Conservation (phyloP, 1,139 yeast species). For the Blastobotrys proliferans region DNA sequence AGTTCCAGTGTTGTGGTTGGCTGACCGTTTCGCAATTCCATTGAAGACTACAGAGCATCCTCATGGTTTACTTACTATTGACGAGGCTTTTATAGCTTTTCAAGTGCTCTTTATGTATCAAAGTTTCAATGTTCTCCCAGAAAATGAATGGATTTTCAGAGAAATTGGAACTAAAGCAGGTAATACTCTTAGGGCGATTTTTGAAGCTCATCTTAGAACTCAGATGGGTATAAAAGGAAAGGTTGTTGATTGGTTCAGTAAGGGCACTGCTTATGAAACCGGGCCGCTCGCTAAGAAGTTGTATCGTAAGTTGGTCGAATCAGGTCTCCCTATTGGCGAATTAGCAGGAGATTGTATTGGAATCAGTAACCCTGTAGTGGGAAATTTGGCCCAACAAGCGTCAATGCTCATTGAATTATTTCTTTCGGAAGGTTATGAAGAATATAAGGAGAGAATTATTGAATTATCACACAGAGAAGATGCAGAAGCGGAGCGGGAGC, state of each 20-base stretch:
- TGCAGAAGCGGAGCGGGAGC: conserved; percentile 12
- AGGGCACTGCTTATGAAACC: conserved; percentile 11
- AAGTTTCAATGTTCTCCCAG: conserved; percentile 13
- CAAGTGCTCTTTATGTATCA: conserved; percentile 12
- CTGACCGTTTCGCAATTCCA: conserved; percentile 12
- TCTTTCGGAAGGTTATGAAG: conserved; percentile 13
- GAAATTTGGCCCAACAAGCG: conserved; percentile 12
- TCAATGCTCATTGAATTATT: conserved; percentile 13
- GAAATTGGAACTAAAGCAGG: conserved; percentile 12
- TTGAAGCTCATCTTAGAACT: conserved; percentile 13
- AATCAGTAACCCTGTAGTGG: conserved; percentile 11
- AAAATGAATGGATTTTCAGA: conserved; percentile 11
- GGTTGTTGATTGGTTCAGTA: conserved; percentile 13
- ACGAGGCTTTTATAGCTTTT: conserved; percentile 10
- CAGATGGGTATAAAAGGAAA: conserved; percentile 11
- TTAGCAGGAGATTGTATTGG: conserved; percentile 12
- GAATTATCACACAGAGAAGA: conserved; percentile 12
- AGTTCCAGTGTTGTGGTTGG: conserved; percentile 12
- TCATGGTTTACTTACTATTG: conserved; percentile 6
- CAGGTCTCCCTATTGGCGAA: conserved; percentile 11
- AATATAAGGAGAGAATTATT: conserved; percentile 12
- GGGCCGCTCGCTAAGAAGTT: conserved; percentile 10
- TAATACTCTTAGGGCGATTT: conserved; percentile 10
- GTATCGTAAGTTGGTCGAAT: conserved; percentile 7
- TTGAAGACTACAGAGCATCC: conserved; percentile 12